A percentile compares a stretch with the other conserved stretches of the same genome.
These are phyloP conservation scores for Tetrapisispora pingtungensis DNA, from an alignment of 805 yeast genomes.

Conservation along the genomic window DNA sequence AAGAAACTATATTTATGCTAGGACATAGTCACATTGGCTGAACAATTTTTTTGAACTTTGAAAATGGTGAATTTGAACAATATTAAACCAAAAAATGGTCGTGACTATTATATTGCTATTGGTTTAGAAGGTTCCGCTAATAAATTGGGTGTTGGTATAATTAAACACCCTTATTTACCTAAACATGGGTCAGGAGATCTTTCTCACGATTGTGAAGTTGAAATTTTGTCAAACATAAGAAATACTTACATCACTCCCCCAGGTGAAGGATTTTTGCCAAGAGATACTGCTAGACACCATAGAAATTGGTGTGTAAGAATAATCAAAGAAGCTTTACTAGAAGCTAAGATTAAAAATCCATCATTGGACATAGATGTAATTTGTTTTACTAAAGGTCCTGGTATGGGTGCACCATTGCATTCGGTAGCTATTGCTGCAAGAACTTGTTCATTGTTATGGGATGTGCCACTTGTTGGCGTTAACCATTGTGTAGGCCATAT, in stretches of 20 bases:
- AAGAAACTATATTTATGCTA: too few relatives aligned
- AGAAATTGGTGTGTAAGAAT: slow-evolving; percentile 86
- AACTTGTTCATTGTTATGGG: slow-evolving; percentile 70
- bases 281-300: slow-evolving; percentile 96
- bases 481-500: slow-evolving; percentile 98
- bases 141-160: slow-evolving; percentile 88
- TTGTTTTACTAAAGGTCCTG: slow-evolving; percentile 97
- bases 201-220: slow-evolving; percentile 50
- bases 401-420: slow-evolving; percentile 98
- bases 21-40: too few relatives aligned
- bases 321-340: slow-evolving; percentile 53
- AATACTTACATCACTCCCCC: slow-evolving; percentile 95
- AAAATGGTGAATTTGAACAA: slow-evolving; percentile 25
- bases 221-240: slow-evolving; percentile 78
- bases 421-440: slow-evolving; percentile 90
- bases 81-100: slow-evolving; percentile 22
- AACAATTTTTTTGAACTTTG: too few relatives aligned
- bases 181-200: slow-evolving; percentile 38
- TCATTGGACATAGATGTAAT: slow-evolving; percentile 58
- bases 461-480: slow-evolving; percentile 81
- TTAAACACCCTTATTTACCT: slow-evolving; percentile 46
- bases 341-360: slow-evolving; percentile 40
- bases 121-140: slow-evolving; percentile 98
- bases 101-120: slow-evolving; percentile 52
- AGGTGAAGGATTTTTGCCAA: slow-evolving; percentile 93